A percentile compares a stretch with the other conserved stretches of the same genome.
Evolutionary conservation across 371 early-diverging fungal genomes (phyloP).

Genomic region (Mucor velutinosus): DNA sequence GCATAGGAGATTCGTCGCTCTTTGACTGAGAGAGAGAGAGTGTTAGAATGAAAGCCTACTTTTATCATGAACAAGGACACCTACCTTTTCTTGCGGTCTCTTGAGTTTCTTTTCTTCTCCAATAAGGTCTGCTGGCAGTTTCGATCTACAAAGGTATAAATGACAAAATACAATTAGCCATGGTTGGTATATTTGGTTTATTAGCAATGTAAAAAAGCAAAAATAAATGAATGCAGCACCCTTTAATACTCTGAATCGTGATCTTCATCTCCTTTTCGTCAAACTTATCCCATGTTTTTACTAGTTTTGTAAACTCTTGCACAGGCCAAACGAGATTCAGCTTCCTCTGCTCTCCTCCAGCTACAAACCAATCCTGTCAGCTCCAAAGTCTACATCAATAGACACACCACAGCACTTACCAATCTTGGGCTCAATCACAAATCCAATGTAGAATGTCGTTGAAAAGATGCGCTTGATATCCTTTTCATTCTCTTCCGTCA

Average conservation of each 20-base stretch:
- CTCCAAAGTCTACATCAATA: not conserved
- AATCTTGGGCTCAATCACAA: conserved; percentile 62
- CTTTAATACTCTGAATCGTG: conserved; percentile 69
- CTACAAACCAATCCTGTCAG: conserved; percentile 6
- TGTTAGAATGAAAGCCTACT: conserved; percentile 3
- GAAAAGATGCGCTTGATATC: conserved; percentile 58
- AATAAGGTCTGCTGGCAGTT: conserved; percentile 48
- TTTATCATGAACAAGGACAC: conserved; percentile 1
- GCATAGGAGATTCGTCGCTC: not conserved
- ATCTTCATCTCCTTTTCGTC: conserved; percentile 74
- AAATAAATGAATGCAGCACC: conserved; percentile 47
- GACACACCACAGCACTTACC: conserved; percentile 30
- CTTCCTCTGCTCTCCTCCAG: conserved; percentile 53
- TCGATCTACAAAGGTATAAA: conserved; percentile 27
- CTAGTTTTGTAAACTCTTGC: conserved; percentile 78
- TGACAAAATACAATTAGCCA: conserved; percentile 7
- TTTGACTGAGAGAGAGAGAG: not conserved
- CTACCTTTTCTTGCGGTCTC: conserved; percentile 35
- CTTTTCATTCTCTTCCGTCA: conserved; percentile 36
- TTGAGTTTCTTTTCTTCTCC: conserved; percentile 49
- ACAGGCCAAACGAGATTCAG: conserved; percentile 80
- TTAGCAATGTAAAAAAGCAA: not conserved
- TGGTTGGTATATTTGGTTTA: not conserved
- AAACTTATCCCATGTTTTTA: conserved; percentile 80
- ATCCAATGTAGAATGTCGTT: conserved; percentile 89